Evolutionary conservation across 805 yeast species (phyloP), one percentile per base, ranked within the genome.

Genomic region (Sungouiella thailandica): DNA sequence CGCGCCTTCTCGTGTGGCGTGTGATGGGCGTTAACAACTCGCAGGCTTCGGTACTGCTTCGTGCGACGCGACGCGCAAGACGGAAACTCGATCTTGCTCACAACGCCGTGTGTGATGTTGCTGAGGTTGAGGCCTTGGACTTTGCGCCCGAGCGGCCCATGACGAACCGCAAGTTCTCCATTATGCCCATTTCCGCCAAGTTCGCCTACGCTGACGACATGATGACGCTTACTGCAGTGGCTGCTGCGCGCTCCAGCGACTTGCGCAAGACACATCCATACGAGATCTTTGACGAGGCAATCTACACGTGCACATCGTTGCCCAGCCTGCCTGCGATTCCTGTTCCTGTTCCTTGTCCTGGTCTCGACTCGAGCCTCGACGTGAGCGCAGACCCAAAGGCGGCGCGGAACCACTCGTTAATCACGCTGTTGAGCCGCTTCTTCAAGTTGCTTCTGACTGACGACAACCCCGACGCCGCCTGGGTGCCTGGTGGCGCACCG

Each of bases 1-100:
- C 74, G 30, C 64, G 88, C 25, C 63, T 86, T 15, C 39, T 86
- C 12, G 68, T 84, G 30, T 86, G 90, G 83, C 72, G 85, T 41
- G 55, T 80, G 28, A 55, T 61, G 52, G 62, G 80, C 39, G 35
- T 62, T 27, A 62, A 65, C 42, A 64, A 62, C 44, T 55, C 46
- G 41, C 65, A 62, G 36, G 52, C 58, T n/a, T 57, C 68, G 1
- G 42, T 44, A 15, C 44, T 59, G 29, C 52, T 64, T 7, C 51
- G 52, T 25, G 47, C 58, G 3, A 56, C 68, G 9, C 45, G 49
- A 16, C 36, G 47, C 7, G 41, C 72, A 17, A 57, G 62, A 35
- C 36, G 37, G 15, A 60, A 60, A 37, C 49, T 72, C 13, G 36
- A 44, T 6, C 38, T 40, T n/a, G 44, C 68, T 3, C 60, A 43